These are phyloP conservation scores for Trametes versicolor DNA, from an alignment of 1,284 basidiomycete genomes.

Conservation along the genomic window DNA sequence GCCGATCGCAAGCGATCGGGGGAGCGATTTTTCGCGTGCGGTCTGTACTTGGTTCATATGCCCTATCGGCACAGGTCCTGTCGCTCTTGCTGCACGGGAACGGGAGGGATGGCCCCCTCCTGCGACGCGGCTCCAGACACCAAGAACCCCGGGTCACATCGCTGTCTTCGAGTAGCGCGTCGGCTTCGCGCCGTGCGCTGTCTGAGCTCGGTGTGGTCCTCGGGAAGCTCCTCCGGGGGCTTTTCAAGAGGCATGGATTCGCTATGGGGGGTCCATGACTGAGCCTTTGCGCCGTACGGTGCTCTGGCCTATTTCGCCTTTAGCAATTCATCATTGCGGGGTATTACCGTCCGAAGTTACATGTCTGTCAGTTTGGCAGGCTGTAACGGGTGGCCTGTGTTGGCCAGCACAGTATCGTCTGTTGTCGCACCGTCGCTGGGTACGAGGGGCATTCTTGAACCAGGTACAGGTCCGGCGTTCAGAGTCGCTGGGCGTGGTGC, in stretches of 20 bases:
- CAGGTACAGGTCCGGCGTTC: background rate
- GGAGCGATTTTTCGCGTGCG: too few species aligned
- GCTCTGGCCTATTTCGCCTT: too few species aligned
- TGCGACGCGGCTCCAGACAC: slow-evolving; percentile 6
- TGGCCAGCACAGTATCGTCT: slow-evolving; percentile 16
- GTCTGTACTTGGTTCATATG: too few species aligned
- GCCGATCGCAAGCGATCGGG: too few species aligned
- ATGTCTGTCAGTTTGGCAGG: background rate
- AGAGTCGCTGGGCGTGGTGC: background rate
- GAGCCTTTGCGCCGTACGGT: too few species aligned
- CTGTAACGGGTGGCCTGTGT: slow-evolving; percentile 2
- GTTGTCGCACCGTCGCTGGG: slow-evolving; percentile 9
- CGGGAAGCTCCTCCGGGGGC: background rate
- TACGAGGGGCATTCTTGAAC: slow-evolving; percentile 6
- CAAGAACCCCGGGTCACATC: background rate
- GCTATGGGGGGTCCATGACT: too few species aligned
- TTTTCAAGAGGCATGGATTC: background rate
- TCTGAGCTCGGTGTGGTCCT: background rate
- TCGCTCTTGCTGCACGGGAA: background rate
- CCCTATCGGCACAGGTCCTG: background rate
- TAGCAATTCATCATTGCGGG: background rate
- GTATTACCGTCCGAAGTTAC: background rate
- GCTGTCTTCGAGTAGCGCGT: background rate
- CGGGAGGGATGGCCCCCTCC: slow-evolving; percentile 5
- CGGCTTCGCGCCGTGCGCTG: background rate